Evolutionary conservation across 768 basidiomycete genomes (phyloP), one percentile per base, ranked within the genome.

Genomic region (Phylloporus arenicola): DNA sequence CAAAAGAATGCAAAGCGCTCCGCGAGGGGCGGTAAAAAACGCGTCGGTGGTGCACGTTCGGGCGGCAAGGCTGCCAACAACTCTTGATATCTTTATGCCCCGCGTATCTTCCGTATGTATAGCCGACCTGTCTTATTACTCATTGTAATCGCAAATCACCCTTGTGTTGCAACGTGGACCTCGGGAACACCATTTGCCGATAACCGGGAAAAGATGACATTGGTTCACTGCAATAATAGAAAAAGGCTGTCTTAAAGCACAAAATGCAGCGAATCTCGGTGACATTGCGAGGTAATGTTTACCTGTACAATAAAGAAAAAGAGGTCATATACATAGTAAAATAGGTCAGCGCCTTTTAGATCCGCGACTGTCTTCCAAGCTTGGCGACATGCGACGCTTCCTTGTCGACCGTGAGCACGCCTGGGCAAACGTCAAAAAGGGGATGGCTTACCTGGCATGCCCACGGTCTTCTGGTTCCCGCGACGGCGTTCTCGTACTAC

Each of bases 341-440:
- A 59, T 64, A 57, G 67, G 52, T 80, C 73, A 86, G 57, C 85
- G 82, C 57, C 86, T 78, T 71, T 88, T 88, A 47, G 82, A 81
- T 53, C 82, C 77, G 52, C 86, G 77, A 33, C 72, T 63, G 43
- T 88, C 86, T 41, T 87, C 86, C 62, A 83, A 57, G 7, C 79
- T 73, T n/a, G 86, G 85, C 6, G 86, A 88, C 53, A 77, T 82
- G 57, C 86, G 73, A 54, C 86, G 80, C 72, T 88, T 88, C 64
- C 86, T 88, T 24, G 45, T 48, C 13, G 12, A 31, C 20, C 31
- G 47, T 57, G 31, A 63, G 51, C 38, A n/a, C 16, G 17, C 41
- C 10, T 17, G 4, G 12, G 14, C 20, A 17, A 38, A 10, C 49
- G 9, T 42, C n/a, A 64, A 29, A 29, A 29, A 29, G 22, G 31